Conservation (phyloP, 2,329 filamentous ascomycete species). For the Aspergillus sp. region DNA sequence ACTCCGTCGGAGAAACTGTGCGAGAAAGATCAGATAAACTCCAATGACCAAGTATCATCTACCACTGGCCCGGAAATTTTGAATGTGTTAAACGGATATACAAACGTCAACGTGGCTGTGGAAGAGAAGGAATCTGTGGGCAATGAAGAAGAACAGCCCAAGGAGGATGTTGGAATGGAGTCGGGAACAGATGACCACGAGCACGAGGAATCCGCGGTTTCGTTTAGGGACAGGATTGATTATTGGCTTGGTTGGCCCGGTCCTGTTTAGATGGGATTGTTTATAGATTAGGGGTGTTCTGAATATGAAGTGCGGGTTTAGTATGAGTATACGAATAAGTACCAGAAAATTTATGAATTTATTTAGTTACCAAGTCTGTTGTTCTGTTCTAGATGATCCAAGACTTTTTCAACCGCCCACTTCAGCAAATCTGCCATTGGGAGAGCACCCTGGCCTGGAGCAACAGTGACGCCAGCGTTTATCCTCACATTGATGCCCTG, state of each 20-base stretch:
- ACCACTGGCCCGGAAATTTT: not conserved
- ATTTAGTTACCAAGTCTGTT: not conserved
- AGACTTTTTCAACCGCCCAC: conserved; percentile 68
- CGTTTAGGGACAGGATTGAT: conserved; percentile 30
- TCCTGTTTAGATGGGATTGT: conserved; percentile 9
- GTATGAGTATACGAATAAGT: not conserved
- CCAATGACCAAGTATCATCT: not conserved
- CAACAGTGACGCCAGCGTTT: conserved; percentile 46
- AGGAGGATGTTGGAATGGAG: not conserved
- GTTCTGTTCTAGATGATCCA: conserved; percentile 38
- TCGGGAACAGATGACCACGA: not conserved
- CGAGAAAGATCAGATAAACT: not conserved
- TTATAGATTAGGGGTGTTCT: not conserved
- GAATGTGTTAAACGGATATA: not conserved
- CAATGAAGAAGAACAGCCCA: not conserved
- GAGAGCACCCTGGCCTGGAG: conserved; percentile 53
- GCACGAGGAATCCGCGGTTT: not conserved
- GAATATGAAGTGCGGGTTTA: not conserved
- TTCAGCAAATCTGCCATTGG: conserved; percentile 63
- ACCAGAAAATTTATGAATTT: not conserved
- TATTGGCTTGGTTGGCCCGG: conserved; percentile 36
- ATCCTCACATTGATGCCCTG: conserved; percentile 43
- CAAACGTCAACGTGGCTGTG: not conserved
- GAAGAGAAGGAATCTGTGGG: not conserved
- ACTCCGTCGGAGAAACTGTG: not conserved